Base-by-base conservation (phyloP, 257 asterid species). In the Sherardia arvensis region DNA sequence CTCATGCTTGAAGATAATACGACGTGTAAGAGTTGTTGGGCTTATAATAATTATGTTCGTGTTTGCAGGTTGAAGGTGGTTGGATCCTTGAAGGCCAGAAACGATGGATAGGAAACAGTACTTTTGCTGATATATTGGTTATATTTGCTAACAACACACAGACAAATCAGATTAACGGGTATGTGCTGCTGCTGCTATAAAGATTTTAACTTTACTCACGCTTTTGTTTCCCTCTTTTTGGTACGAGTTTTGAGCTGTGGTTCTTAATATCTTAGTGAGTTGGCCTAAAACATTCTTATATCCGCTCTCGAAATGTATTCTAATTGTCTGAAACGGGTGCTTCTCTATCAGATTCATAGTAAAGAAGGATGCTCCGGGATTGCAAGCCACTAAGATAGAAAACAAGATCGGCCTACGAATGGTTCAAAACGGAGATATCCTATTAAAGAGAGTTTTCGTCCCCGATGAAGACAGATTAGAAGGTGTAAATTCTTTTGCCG, bases 21-120 rank as follows among this genome's bases (percentile, higher is more conserved):
- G 40, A 1, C 10, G 56, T 8, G 45, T 55, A 7, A 43, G 45
- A 45, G 53, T 53, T 43, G 20, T 43, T 66, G 12, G 20, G 48
- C 27, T 29, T n/a, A 45, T 63, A 4, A 47, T 26, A 0, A 30
- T 7, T 36, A 11, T 22, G 61, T 66, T 64, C 51, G 48, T 73
- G 54, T 74, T n/a, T 69, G 71, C 79, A 93, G 99, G 95, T 93
- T 51, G 94, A 81, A 63, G 97, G 97, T 64, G 99, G 99, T 45
- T 93, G 99, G 99, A 69, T 93, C 69, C 85, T 90, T 74, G 87
- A 93, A 66, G 96, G 99, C 66, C 97, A 93, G 70, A 93, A 93
- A 65, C 95, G 99, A 49, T 93, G 99, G 99, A 90, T 90, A 76
- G 99, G 99, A 66, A 90, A 93, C 80, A 83, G 95, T 81, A 87